Evolutionary conservation across 1,284 basidiomycete species (phyloP).

Genomic region (Cystobasidiaceae sp.): DNA sequence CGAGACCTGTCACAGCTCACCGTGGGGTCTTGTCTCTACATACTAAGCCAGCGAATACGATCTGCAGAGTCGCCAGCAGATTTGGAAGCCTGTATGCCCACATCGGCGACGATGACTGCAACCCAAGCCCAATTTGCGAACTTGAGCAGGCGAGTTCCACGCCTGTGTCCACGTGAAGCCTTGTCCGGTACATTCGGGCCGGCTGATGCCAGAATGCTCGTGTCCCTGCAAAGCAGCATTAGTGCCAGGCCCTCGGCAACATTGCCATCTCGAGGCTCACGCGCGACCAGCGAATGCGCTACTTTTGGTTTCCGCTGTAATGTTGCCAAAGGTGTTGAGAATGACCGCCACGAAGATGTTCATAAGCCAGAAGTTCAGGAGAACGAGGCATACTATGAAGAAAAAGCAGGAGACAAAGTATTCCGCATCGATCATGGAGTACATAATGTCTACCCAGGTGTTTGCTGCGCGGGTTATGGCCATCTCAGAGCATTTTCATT

Average conservation of each 20-base stretch:
- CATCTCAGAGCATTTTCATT: neutral
- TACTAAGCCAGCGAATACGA: slow-evolving; percentile 12
- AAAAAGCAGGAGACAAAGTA: slow-evolving; percentile 81
- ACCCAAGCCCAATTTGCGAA: slow-evolving; percentile 58
- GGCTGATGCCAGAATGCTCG: too few species aligned
- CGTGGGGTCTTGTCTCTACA: too few species aligned
- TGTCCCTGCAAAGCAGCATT: too few species aligned
- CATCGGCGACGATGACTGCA: slow-evolving; percentile 54
- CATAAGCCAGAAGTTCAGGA: slow-evolving; percentile 76
- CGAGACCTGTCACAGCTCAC: too few species aligned
- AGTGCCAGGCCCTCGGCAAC: too few species aligned
- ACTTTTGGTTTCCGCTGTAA: slow-evolving; percentile 78
- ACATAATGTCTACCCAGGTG: slow-evolving; percentile 65
- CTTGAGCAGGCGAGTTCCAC: neutral
- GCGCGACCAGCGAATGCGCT: slow-evolving; percentile 70
- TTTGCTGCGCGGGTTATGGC: slow-evolving; percentile 44
- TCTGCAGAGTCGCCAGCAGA: slow-evolving; percentile 55
- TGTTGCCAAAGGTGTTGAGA: slow-evolving; percentile 87
- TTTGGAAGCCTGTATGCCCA: slow-evolving; percentile 72
- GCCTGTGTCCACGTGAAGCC: too few species aligned
- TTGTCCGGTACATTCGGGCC: too few species aligned
- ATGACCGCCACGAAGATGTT: slow-evolving; percentile 82
- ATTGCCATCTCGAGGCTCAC: slow-evolving; percentile 6
- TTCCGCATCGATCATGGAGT: slow-evolving; percentile 83
- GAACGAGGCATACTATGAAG: slow-evolving; percentile 75